Evolutionary conservation across 257 asterid species (phyloP).

Genomic region (Capsicum baccatum): DNA sequence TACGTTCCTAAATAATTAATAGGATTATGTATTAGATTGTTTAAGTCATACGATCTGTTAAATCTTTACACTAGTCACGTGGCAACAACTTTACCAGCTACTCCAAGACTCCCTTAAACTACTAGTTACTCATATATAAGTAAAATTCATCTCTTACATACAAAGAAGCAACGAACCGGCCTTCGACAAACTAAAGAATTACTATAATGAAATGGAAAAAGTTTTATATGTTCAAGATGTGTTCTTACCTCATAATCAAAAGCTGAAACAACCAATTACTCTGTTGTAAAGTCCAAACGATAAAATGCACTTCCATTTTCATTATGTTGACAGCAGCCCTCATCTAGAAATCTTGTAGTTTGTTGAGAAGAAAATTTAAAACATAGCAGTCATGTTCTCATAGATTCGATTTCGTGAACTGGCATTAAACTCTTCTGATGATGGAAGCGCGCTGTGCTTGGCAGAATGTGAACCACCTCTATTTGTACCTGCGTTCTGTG

Average conservation of each 20-base stretch:
- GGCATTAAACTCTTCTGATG: slow-evolving; percentile 38
- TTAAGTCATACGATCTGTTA: too few relatives aligned
- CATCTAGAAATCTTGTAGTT: not conserved
- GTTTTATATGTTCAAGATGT: slow-evolving; percentile 1
- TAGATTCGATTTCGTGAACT: slow-evolving; percentile 34
- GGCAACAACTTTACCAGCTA: too few relatives aligned
- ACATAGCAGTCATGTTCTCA: not conserved
- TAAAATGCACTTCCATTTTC: slow-evolving; percentile 8
- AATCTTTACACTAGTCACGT: too few relatives aligned
- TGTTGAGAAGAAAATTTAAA: not conserved
- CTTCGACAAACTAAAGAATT: too few relatives aligned
- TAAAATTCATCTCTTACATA: too few relatives aligned
- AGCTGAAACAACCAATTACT: not conserved
- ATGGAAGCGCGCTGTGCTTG: slow-evolving; percentile 42
- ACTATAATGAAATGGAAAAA: not conserved
- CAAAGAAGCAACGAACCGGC: too few relatives aligned
- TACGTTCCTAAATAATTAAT: too few relatives aligned
- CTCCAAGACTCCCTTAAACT: too few relatives aligned
- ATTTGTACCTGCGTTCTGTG: slow-evolving; percentile 42
- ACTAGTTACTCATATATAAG: too few relatives aligned
- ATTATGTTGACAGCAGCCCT: not conserved
- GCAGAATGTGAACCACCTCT: slow-evolving; percentile 44
- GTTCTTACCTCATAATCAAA: not conserved
- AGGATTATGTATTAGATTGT: too few relatives aligned
- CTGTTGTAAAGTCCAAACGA: not conserved